These are phyloP conservation scores for Bretschneidera sinensis DNA, from an alignment of 345 rosid species.

Conservation along the genomic window DNA sequence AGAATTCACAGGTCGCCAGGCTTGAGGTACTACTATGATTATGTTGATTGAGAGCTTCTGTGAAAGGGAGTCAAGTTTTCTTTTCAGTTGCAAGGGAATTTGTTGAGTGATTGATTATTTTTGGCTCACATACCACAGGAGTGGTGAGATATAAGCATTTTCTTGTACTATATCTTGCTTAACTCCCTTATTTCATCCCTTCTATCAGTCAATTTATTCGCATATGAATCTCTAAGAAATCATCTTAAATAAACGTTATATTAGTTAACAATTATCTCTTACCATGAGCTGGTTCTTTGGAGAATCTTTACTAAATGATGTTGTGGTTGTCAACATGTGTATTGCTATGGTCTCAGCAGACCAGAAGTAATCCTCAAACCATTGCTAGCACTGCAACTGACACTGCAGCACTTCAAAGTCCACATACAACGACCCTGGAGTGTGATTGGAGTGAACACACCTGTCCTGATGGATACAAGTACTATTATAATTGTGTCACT, in stretches of 20 bases:
- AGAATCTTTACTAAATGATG: neutral
- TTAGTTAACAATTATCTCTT: neutral
- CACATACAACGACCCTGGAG: constrained; percentile 35
- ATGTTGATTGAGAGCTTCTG: constrained; percentile 10
- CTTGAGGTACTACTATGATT: constrained; percentile 29
- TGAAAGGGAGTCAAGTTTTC: constrained; percentile 4
- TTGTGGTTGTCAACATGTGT: neutral
- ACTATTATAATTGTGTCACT: constrained; percentile 69
- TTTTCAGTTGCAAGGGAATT: neutral
- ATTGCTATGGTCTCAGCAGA: constrained; percentile 26
- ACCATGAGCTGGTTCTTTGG: constrained; percentile 10
- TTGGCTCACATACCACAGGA: neutral
- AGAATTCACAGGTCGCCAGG: constrained; percentile 27
- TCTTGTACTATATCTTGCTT: neutral
- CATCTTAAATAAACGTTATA: neutral
- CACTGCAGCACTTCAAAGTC: constrained; percentile 31
- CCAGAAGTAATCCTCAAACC: constrained; percentile 32
- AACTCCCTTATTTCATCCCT: no score
- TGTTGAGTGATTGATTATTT: neutral
- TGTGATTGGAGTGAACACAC: constrained; percentile 93
- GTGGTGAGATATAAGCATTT: neutral
- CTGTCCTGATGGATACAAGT: constrained; percentile 85
- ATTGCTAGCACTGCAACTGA: constrained; percentile 19
- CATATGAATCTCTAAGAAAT: no score
- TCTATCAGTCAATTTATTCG: no score